Evolutionary conservation across 768 basidiomycete genomes (phyloP).

Genomic region (Mycena galericulata): DNA sequence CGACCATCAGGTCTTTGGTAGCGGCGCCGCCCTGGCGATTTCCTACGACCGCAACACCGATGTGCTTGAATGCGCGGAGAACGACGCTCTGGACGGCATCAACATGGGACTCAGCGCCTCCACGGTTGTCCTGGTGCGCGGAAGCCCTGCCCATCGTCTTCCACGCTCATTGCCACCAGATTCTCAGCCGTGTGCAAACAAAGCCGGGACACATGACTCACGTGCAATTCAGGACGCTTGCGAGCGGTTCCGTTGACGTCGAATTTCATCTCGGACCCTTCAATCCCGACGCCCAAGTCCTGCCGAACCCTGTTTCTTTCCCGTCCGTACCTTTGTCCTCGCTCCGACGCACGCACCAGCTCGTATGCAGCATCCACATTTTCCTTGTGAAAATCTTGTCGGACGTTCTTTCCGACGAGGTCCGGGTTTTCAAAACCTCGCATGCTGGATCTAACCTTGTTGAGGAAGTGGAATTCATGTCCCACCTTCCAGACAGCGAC

Average conservation of each 20-base stretch:
- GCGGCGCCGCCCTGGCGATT: background rate
- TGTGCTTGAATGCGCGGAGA: slow-evolving; percentile 5
- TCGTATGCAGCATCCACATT: background rate
- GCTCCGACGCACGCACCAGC: background rate
- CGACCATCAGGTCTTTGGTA: background rate
- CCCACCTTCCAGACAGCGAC: background rate
- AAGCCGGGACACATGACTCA: background rate
- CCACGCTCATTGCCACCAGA: background rate
- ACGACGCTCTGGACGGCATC: background rate
- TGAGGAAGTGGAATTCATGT: slow-evolving; percentile 4
- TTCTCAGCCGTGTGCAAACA: slow-evolving; percentile 1
- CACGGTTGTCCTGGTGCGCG: background rate
- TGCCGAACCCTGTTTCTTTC: background rate
- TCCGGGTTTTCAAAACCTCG: background rate
- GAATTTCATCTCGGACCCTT: background rate
- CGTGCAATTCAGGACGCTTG: background rate
- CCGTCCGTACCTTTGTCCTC: background rate
- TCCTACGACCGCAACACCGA: background rate
- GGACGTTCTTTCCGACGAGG: background rate
- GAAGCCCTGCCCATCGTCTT: background rate
- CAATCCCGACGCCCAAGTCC: background rate
- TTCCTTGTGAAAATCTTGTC: background rate
- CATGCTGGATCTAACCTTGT: background rate
- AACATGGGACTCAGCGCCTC: background rate
- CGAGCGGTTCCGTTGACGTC: background rate